These are phyloP conservation scores for Ulmus americana DNA, from an alignment of 331 rosid species.

Conservation along the genomic window DNA sequence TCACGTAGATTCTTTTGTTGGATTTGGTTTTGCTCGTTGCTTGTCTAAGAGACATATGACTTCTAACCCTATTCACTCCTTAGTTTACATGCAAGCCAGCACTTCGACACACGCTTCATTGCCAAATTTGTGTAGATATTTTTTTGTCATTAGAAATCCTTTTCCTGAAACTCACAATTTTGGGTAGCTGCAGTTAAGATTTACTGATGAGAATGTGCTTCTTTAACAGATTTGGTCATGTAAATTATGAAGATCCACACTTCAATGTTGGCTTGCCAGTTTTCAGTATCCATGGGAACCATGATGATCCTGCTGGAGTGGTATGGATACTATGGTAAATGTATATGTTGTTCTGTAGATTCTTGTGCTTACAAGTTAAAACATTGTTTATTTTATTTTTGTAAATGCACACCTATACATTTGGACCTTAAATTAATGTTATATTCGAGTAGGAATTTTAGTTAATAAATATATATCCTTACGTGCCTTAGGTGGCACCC, in stretches of 20 bases:
- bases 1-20: neutral
- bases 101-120: neutral
- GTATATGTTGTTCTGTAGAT: neutral
- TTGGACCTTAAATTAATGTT: neutral
- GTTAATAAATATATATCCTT: neutral
- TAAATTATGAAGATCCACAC: constrained; percentile 94
- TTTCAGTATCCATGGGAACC: constrained; percentile 95
- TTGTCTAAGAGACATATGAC: neutral
- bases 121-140: neutral
- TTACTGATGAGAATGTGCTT: constrained; percentile 3
- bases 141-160: neutral
- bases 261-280: constrained; percentile 96
- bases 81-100: neutral
- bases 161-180: neutral
- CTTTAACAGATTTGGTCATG: constrained; percentile 79
- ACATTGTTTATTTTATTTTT: neutral
- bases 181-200: neutral
- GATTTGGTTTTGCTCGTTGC: neutral
- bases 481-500: neutral
- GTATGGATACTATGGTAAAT: constrained; percentile 43
- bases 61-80: neutral
- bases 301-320: constrained; percentile 99
- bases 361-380: neutral
- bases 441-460: neutral
- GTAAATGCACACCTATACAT: neutral